Evolutionary conservation across 371 early-diverging fungal species (phyloP).

Genomic region (Sporodiniella umbellata): DNA sequence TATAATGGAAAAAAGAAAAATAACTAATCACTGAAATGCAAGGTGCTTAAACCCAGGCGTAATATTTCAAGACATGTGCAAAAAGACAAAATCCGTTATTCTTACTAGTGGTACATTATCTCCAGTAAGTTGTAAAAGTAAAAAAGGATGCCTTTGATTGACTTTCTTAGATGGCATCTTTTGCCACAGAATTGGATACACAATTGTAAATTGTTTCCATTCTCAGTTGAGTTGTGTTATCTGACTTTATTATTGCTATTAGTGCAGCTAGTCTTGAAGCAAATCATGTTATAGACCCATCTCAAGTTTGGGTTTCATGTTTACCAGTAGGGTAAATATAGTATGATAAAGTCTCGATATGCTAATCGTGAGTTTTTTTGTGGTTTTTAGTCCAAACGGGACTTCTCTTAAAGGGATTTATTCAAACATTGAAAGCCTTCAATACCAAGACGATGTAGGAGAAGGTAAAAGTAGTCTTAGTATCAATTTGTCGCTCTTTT

Average conservation of each 20-base stretch:
- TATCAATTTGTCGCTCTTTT: not conserved
- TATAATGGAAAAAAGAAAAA: no score
- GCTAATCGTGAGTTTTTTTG: conserved; percentile 60
- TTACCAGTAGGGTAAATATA: conserved; percentile 39
- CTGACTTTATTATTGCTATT: conserved; percentile 20
- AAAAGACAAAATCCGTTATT: conserved; percentile 58
- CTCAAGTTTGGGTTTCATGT: conserved; percentile 51
- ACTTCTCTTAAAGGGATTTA: conserved; percentile 50
- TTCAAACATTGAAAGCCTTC: conserved; percentile 35
- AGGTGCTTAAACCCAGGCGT: conserved; percentile 63
- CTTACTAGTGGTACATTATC: conserved; percentile 87
- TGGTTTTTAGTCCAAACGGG: conserved; percentile 45
- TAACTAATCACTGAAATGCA: conserved; percentile 27
- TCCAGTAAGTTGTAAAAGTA: conserved; percentile 43
- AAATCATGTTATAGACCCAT: conserved; percentile 55
- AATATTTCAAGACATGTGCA: conserved; percentile 52
- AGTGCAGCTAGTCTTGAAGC: conserved; percentile 45
- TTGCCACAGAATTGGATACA: conserved; percentile 65
- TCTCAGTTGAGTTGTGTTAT: not conserved
- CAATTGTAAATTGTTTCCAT: conserved; percentile 31
- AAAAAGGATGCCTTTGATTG: not conserved
- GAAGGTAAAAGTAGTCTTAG: conserved; percentile 17
- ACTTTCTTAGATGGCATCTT: conserved; percentile 49
- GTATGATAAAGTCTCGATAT: conserved; percentile 46
- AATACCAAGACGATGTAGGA: conserved; percentile 73